Conservation (phyloP, 2,329 filamentous ascomycete species). For the Microsporum ferrugineum region DNA sequence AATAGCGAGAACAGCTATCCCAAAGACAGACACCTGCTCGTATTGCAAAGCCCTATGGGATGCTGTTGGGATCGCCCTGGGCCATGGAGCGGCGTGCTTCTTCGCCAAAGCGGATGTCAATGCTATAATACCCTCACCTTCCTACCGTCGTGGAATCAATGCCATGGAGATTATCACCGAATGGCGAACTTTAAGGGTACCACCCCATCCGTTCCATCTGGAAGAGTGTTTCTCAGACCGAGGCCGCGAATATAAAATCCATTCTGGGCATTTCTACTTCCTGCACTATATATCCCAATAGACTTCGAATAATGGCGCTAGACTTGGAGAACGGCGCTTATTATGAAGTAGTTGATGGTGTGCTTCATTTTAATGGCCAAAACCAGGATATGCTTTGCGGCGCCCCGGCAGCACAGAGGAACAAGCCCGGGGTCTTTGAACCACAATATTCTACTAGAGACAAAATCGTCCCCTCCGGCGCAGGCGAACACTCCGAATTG, state of each 20-base stretch:
- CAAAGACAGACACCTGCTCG: neutral
- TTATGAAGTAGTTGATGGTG: neutral
- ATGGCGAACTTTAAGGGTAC: neutral
- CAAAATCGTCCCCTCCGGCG: neutral
- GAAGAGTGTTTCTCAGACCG: neutral
- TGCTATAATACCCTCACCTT: neutral
- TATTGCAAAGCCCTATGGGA: neutral
- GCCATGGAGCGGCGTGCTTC: neutral
- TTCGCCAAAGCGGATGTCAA: neutral
- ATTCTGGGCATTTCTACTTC: neutral
- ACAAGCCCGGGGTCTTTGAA: neutral
- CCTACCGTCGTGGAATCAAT: no score
- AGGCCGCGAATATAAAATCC: neutral
- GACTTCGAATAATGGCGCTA: neutral
- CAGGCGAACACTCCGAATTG: neutral
- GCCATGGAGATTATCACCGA: neutral
- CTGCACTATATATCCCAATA: neutral
- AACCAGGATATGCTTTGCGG: neutral
- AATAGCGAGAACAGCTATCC: neutral
- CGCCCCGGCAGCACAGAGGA: neutral
- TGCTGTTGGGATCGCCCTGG: neutral
- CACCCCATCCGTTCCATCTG: neutral
- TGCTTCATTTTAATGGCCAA: neutral
- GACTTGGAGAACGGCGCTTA: neutral
- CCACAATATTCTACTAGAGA: neutral